A percentile compares a stretch with the other conserved stretches of the same genome.
Evolutionary conservation across 192 early-diverging fungal genomes (phyloP).

Genomic region (Pilaira anomala): DNA sequence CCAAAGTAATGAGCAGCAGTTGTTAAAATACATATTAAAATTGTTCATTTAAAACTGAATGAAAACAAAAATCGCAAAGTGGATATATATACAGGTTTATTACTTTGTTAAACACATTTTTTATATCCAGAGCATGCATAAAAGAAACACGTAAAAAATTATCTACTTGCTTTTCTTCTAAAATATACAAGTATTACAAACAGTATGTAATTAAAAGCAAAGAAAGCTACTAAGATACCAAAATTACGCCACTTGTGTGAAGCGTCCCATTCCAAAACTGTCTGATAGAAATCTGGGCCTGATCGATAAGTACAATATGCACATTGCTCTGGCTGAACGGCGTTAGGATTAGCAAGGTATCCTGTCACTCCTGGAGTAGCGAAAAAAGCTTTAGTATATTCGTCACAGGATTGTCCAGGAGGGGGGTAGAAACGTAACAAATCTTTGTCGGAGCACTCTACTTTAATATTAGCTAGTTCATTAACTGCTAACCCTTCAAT

Average conservation of each 20-base stretch:
- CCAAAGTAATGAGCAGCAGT: no score
- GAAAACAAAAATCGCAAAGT: no score
- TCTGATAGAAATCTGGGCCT: conserved; percentile 58
- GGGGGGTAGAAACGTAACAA: conserved; percentile 56
- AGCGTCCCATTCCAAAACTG: conserved; percentile 48
- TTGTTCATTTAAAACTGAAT: no score
- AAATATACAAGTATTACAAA: conserved; percentile 38
- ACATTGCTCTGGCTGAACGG: conserved; percentile 42
- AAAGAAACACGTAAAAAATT: conserved; percentile 1
- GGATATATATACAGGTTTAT: no score
- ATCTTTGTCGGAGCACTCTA: conserved; percentile 51
- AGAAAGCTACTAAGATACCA: conserved; percentile 61
- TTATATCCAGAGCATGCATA: no score
- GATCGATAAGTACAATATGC: conserved; percentile 58
- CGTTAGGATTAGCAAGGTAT: conserved; percentile 12
- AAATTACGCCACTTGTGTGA: conserved; percentile 68
- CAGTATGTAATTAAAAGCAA: conserved; percentile 55
- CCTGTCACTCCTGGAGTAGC: conserved; percentile 4
- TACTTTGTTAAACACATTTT: no score
- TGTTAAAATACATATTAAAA: no score
- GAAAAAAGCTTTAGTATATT: conserved; percentile 41
- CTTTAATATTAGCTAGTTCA: conserved; percentile 49
- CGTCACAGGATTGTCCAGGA: conserved; percentile 55
- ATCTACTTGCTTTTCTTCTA: conserved; percentile 33
- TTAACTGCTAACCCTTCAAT: conserved; percentile 63